Conservation (phyloP, 2,329 filamentous ascomycete species). For the Neofusicoccum kwambonambiense region DNA sequence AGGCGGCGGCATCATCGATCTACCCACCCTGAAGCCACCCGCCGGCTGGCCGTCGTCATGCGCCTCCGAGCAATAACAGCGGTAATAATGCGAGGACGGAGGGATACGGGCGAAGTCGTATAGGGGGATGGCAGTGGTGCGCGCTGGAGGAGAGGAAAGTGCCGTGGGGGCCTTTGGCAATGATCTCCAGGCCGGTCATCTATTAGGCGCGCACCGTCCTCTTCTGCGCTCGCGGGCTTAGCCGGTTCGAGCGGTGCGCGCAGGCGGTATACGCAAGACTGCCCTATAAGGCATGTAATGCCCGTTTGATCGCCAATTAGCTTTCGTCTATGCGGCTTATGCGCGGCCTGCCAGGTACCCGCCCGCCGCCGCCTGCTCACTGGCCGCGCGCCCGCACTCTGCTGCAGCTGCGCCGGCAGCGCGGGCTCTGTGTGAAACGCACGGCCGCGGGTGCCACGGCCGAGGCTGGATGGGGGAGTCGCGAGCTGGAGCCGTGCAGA, state of each 20-base stretch:
- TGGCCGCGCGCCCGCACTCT: not conserved
- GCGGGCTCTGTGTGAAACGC: not conserved
- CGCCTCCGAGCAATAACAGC: not conserved
- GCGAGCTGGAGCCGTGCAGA: too few relatives aligned
- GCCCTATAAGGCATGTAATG: slow-evolving; percentile 11
- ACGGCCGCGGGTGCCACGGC: not conserved
- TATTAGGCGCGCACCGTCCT: slow-evolving; percentile 13
- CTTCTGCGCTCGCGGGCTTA: not conserved
- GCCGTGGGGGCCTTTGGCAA: slow-evolving; percentile 3
- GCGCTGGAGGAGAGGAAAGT: not conserved
- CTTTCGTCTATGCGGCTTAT: slow-evolving; percentile 10
- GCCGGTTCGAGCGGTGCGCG: not conserved
- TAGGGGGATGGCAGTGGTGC: not conserved
- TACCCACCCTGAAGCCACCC: slow-evolving; percentile 9
- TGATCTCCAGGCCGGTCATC: slow-evolving; percentile 10
- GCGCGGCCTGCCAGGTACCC: slow-evolving; percentile 10
- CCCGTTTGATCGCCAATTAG: slow-evolving; percentile 14
- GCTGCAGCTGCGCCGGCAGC: not conserved
- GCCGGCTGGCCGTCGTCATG: not conserved
- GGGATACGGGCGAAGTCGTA: not conserved
- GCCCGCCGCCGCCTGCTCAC: not conserved
- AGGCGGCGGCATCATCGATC: not conserved
- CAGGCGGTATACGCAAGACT: not conserved
- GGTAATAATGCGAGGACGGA: slow-evolving; percentile 4
- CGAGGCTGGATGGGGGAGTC: not conserved